Percentiles rank a stretch among this genome's conserved stretches.
Evolutionary conservation across 2,329 filamentous ascomycete genomes (phyloP).

Genomic region (Apiospora hydei): DNA sequence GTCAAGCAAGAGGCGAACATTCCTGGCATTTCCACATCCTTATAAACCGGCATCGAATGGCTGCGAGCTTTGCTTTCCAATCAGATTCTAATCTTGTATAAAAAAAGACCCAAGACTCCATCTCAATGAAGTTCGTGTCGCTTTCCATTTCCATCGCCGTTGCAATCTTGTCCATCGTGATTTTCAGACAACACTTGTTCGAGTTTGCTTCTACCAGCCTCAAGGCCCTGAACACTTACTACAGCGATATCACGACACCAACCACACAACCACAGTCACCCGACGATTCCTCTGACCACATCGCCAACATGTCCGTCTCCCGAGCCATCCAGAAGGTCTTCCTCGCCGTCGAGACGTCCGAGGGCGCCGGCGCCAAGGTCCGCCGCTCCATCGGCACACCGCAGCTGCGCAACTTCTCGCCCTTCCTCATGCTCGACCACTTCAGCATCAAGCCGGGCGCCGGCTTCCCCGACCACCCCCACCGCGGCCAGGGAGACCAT

Average conservation of each 20-base stretch:
- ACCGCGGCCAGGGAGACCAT: slow-evolving; percentile 78
- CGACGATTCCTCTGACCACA: not conserved
- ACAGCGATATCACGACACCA: slow-evolving; percentile 27
- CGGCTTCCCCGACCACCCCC: slow-evolving; percentile 89
- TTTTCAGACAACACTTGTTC: slow-evolving; percentile 43
- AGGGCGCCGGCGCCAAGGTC: slow-evolving; percentile 87
- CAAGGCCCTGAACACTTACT: slow-evolving; percentile 31
- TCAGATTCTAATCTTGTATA: not conserved
- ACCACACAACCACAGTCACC: slow-evolving; percentile 23
- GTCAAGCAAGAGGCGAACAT: slow-evolving; percentile 22
- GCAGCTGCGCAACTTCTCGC: slow-evolving; percentile 83
- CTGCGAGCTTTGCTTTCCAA: not conserved
- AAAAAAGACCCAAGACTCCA: slow-evolving; percentile 5
- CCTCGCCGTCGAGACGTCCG: slow-evolving; percentile 82
- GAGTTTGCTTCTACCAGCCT: slow-evolving; percentile 36
- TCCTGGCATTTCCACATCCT: slow-evolving; percentile 8
- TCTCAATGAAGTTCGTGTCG: slow-evolving; percentile 48
- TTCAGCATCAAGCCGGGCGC: slow-evolving; percentile 82
- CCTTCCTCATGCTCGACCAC: slow-evolving; percentile 96
- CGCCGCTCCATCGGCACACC: slow-evolving; percentile 87
- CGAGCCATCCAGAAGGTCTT: slow-evolving; percentile 85
- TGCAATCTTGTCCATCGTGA: slow-evolving; percentile 46
- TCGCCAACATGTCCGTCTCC: slow-evolving; percentile 68
- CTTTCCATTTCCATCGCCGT: slow-evolving; percentile 48
- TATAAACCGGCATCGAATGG: not conserved